Base-by-base conservation (phyloP, 495 filamentous ascomycete genomes). In the Xylaria scruposa region DNA sequence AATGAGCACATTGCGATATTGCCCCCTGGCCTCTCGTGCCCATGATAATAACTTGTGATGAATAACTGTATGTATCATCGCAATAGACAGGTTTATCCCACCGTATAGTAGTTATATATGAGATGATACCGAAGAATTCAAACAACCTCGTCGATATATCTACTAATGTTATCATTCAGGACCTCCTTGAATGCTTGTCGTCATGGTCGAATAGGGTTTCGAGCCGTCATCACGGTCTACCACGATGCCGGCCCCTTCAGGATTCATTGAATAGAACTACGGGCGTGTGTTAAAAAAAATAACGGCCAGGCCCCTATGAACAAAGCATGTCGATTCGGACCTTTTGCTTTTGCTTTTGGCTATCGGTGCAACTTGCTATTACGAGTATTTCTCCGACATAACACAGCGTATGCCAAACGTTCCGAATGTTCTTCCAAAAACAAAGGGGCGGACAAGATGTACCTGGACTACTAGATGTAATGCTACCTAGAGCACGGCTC, bases 171-270 rank as follows among this genome's bases (percentile, higher is more conserved):
- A 15, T 9, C 13, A 24, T 17, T 46, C 51, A 17, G 3, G n/a
- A 3, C 26, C 31, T 24, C 2, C 1, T 13, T 42, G 12, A 36
- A 51, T 17, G 31, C 47, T 38, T 51, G 21, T 47, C 17, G 26
- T 49, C 44, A 29, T 36, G 44, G 49, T 51, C 47, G 40, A 70
- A 53, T 56, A 29, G 46, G 59, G 53, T 44, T 4, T 36, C 19
- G 36, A 47, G 15, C 36, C 58, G 29, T n/a, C 15, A 40, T 12
- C 19, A 44, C 26, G 24, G 17, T 40, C 47, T 13, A 54, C 21
- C 46, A 58, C 15, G 40, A 7, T 40, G 0, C 26, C 12, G 15
- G 29, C n/a, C 10, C 31, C 47, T 49, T 6, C 7, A 19, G 40
- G 17, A 10, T 26, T 4, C 33, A 21, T 31, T 42, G 15, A 15